Conservation (phyloP, 1,139 yeast genomes). For the Komagataea norvegica region DNA sequence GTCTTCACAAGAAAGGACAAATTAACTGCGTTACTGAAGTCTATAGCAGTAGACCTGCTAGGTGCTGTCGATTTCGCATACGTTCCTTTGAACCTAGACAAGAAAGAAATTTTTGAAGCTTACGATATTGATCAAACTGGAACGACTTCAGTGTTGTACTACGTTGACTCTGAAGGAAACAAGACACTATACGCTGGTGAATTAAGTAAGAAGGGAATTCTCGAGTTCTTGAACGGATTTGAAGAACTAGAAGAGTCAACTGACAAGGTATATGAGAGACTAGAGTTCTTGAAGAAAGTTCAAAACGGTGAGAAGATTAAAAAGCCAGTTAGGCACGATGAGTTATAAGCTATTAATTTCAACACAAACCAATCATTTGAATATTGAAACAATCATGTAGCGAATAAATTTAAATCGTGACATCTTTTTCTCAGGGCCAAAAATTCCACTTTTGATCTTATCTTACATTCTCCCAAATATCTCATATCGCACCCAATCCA, state of each 20-base stretch:
- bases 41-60: slow-evolving; percentile 73
- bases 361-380: no score
- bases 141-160: slow-evolving; percentile 13
- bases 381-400: background rate
- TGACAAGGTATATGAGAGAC: slow-evolving; percentile 9
- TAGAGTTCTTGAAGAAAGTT: slow-evolving; percentile 12
- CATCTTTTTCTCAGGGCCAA: no score
- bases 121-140: slow-evolving; percentile 16
- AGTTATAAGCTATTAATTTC: background rate
- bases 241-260: slow-evolving; percentile 5
- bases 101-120: slow-evolving; percentile 7
- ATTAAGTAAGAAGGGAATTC: slow-evolving; percentile 16
- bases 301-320: slow-evolving; percentile 20
- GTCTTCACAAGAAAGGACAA: slow-evolving; percentile 41
- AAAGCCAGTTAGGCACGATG: slow-evolving; percentile 5
- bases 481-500: background rate
- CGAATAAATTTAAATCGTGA: background rate
- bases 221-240: slow-evolving; percentile 9
- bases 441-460: no score
- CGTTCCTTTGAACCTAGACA: slow-evolving; percentile 22
- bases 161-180: slow-evolving; percentile 7
- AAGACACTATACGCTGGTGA: slow-evolving; percentile 14
- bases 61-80: slow-evolving; percentile 41
- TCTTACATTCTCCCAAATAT: background rate
- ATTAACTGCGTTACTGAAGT: slow-evolving; percentile 60